Evolutionary conservation across 179 eudicot genomes (phyloP).

Genomic region (Camellia oleifera): DNA sequence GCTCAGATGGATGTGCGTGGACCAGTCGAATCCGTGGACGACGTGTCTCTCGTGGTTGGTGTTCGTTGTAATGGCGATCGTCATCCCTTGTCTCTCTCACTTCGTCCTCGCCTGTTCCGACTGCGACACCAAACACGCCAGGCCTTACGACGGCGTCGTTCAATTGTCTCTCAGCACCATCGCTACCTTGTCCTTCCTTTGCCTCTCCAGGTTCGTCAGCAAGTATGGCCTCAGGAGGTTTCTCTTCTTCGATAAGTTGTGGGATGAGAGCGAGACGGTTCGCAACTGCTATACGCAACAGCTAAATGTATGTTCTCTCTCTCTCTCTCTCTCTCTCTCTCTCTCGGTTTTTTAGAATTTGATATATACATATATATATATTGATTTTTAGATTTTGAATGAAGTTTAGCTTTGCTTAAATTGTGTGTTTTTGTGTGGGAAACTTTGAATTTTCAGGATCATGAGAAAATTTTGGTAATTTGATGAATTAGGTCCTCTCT

Average conservation of each 20-base stretch:
- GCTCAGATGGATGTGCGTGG: slow-evolving; percentile 80
- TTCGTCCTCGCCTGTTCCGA: slow-evolving; percentile 58
- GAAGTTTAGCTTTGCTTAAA: background rate
- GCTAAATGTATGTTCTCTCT: slow-evolving; percentile 59
- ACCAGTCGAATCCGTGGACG: slow-evolving; percentile 49
- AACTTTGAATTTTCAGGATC: background rate
- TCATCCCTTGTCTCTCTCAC: slow-evolving; percentile 68
- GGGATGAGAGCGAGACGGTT: slow-evolving; percentile 78
- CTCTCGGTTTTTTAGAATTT: background rate
- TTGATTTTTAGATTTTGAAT: background rate
- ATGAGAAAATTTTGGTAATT: too few relatives aligned
- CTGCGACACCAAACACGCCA: slow-evolving; percentile 53
- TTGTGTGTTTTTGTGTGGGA: background rate
- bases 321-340: too few relatives aligned
- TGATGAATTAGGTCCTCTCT: too few relatives aligned
- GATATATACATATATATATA: background rate
- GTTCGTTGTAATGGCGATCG: slow-evolving; percentile 45
- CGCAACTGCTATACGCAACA: slow-evolving; percentile 57
- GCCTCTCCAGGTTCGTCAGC: slow-evolving; percentile 51
- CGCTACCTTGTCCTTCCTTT: slow-evolving; percentile 71
- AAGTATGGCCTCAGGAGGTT: slow-evolving; percentile 70
- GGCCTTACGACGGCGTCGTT: slow-evolving; percentile 66
- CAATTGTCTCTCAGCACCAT: slow-evolving; percentile 69
- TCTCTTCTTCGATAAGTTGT: slow-evolving; percentile 80
- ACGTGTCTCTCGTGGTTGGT: slow-evolving; percentile 57